These are phyloP conservation scores for Cyclotella kingstonii DNA, from an alignment of 108 stramenopile genomes.

Conservation along the genomic window DNA sequence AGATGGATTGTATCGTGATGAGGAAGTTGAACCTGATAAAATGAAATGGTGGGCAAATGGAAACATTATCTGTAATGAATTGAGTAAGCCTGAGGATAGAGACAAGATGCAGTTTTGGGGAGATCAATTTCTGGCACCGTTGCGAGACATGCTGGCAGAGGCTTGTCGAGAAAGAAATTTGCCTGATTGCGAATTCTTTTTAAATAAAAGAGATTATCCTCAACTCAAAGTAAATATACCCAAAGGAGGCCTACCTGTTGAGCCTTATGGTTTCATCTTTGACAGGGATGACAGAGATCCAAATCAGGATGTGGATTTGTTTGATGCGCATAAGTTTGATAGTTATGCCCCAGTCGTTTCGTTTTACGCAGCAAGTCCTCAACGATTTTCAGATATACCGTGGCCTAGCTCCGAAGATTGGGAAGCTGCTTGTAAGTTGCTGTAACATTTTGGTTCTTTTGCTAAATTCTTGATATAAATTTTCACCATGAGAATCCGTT, in stretches of 20 bases:
- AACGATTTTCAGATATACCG: constrained; percentile 96
- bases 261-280: constrained; percentile 99
- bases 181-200: constrained; percentile 99
- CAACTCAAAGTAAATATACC: constrained; percentile 95
- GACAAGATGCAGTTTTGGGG: constrained; percentile 92
- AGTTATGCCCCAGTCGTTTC: constrained; percentile 95
- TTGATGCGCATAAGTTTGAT: constrained; percentile 73
- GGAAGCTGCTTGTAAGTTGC: constrained; percentile 96
- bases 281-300: constrained; percentile 96
- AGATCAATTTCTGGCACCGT: constrained; percentile 92
- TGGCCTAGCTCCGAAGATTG: constrained; percentile 99
- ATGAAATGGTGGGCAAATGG: constrained; percentile 99
- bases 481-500: background rate
- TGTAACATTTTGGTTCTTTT: constrained; percentile 39
- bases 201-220: constrained; percentile 99
- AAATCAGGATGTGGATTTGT: constrained; percentile 89
- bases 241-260: constrained; percentile 80
- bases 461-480: background rate
- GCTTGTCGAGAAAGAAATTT: constrained; percentile 82
- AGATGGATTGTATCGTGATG: constrained; percentile 81
- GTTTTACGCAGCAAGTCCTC: constrained; percentile 89
- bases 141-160: constrained; percentile 97
- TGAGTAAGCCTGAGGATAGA: constrained; percentile 68
- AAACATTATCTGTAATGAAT: constrained; percentile 99
- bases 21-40: constrained; percentile 87